Evolutionary conservation across 805 yeast species (phyloP).

Genomic region (Sugiyamaella floridensis): DNA sequence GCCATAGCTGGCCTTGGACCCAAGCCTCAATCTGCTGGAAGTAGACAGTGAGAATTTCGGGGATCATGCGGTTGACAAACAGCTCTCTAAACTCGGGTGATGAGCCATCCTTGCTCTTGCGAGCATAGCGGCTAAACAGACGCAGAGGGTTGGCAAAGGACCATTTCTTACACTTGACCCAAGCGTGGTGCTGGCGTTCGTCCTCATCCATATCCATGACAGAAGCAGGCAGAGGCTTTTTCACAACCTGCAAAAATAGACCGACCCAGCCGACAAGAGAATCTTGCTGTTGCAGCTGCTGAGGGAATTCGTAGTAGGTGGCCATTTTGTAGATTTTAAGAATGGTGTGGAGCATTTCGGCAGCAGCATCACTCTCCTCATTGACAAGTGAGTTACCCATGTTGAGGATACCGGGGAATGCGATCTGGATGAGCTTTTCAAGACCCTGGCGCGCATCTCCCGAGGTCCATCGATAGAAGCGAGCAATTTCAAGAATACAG

Average conservation of each 20-base stretch:
- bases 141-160: constrained; percentile 70
- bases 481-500: constrained; percentile 61
- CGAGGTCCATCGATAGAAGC: constrained; percentile 64
- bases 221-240: constrained; percentile 49
- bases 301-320: constrained; percentile 60
- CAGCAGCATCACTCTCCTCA: constrained; percentile 40
- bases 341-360: constrained; percentile 68
- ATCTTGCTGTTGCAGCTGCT: constrained; percentile 48
- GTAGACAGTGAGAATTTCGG: constrained; percentile 60
- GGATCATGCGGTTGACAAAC: constrained; percentile 56
- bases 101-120: constrained; percentile 30
- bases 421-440: constrained; percentile 47
- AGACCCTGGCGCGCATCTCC: constrained; percentile 48
- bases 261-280: constrained; percentile 61
- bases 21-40: constrained; percentile 65
- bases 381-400: constrained; percentile 53
- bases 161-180: constrained; percentile 84
- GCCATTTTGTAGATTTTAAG: constrained; percentile 74
- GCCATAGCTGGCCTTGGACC: constrained; percentile 63
- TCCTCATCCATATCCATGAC: constrained; percentile 46
- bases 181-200: constrained; percentile 47
- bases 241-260: constrained; percentile 63
- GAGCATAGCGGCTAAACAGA: constrained; percentile 62
- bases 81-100: constrained; percentile 45
- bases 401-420: constrained; percentile 59